Conservation (phyloP, 805 yeast species). For the Yamadazyma tumulicola region DNA sequence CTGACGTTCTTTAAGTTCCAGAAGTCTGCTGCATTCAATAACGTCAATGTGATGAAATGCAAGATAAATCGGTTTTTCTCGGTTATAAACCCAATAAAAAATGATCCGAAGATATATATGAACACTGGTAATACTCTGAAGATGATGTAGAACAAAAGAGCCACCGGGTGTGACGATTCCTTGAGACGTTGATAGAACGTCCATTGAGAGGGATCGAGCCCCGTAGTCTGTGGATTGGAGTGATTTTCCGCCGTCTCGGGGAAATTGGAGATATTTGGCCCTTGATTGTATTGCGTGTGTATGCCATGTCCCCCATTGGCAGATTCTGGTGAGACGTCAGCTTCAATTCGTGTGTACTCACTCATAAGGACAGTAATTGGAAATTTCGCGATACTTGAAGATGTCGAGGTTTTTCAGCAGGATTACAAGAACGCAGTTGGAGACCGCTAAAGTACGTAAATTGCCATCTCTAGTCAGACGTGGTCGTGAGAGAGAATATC, state of each 20-base stretch:
- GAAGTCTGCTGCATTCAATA: conserved; percentile 83
- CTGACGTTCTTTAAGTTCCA: conserved; percentile 91
- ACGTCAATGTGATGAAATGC: conserved; percentile 72
- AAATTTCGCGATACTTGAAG: no score
- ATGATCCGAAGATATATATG: conserved; percentile 66
- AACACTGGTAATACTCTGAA: conserved; percentile 63
- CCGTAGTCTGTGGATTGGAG: neutral
- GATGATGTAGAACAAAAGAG: conserved; percentile 58
- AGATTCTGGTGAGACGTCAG: conserved; percentile 17
- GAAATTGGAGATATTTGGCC: conserved; percentile 2
- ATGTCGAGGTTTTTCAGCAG: conserved; percentile 32
- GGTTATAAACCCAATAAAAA: conserved; percentile 49
- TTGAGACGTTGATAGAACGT: conserved; percentile 31
- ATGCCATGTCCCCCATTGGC: conserved; percentile 66
- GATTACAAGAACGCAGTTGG: conserved; percentile 42
- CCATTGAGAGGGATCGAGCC: conserved; percentile 14
- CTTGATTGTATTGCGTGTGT: conserved; percentile 20
- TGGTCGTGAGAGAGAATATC: no score
- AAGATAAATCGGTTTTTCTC: conserved; percentile 54
- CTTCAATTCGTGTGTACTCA: conserved; percentile 29
- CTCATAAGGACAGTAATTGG: no score
- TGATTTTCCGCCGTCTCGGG: conserved; percentile 1
- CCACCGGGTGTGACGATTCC: conserved; percentile 83
- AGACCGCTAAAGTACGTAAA: conserved; percentile 40
- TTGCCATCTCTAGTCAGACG: no score